These are phyloP conservation scores for Tardiomyces depauwii DNA, from an alignment of 1,139 yeast species.

Conservation along the genomic window DNA sequence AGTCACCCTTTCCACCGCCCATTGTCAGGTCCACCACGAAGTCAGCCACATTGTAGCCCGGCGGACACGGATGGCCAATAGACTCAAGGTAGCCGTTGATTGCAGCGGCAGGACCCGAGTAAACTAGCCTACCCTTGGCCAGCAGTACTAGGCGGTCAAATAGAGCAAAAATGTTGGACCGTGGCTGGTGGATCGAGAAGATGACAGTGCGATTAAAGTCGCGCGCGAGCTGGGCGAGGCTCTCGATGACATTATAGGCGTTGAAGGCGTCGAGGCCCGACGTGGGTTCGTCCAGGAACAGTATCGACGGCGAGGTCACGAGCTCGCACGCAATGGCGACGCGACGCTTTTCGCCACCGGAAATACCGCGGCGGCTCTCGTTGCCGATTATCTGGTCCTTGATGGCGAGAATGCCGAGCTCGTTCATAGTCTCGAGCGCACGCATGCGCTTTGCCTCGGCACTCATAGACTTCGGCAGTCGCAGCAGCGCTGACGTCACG, in stretches of 20 bases:
- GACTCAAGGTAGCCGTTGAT: conserved; percentile 66
- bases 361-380: conserved; percentile 81
- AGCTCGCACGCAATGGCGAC: conserved; percentile 44
- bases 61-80: conserved; percentile 75
- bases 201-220: conserved; percentile 79
- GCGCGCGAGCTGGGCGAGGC: conserved; percentile 67
- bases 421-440: conserved; percentile 76
- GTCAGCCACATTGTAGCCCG: conserved; percentile 89
- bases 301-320: conserved; percentile 36
- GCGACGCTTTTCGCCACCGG: conserved; percentile 59
- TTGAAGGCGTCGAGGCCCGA: conserved; percentile 91
- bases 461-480: conserved; percentile 75
- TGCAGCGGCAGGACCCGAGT: conserved; percentile 47
- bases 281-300: conserved; percentile 45
- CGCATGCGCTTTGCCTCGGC: conserved; percentile 60
- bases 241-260: conserved; percentile 83
- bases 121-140: conserved; percentile 77
- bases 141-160: conserved; percentile 74
- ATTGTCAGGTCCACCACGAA: conserved; percentile 84
- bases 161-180: conserved; percentile 85
- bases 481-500: conserved; percentile 75
- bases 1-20: conserved; percentile 21
- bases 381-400: conserved; percentile 84
- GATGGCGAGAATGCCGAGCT: conserved; percentile 70
- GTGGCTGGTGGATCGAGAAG: conserved; percentile 95